phyloP scores from a whole-genome alignment of 1,284 basidiomycete species.

The Quambalaria eucalypti region DNA sequence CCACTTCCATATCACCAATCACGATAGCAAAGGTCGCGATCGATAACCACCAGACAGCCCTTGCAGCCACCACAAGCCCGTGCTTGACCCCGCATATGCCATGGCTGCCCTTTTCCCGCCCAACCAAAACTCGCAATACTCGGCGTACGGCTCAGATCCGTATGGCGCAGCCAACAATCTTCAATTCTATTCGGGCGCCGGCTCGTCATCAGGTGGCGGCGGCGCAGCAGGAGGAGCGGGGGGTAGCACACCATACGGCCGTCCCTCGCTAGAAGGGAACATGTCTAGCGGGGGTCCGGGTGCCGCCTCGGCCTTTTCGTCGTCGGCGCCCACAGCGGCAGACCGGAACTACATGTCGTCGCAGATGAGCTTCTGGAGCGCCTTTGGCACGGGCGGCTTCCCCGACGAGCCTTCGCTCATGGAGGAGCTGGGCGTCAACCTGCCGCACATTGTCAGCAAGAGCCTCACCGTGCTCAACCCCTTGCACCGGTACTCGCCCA shows the following conservation, averaged over 20 bases:
- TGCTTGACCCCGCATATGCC: too few species aligned
- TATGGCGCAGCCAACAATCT: constrained; percentile 6
- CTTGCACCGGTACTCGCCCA: constrained; percentile 58
- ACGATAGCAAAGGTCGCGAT: too few species aligned
- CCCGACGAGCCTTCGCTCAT: constrained; percentile 44
- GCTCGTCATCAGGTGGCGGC: not conserved
- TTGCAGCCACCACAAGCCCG: too few species aligned
- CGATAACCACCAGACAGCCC: too few species aligned
- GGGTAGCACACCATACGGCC: too few species aligned
- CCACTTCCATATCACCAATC: too few species aligned
- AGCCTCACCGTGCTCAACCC: constrained; percentile 93
- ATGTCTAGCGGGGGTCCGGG: constrained; percentile 16
- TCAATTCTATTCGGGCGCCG: constrained; percentile 12
- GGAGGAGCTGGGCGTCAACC: constrained; percentile 88
- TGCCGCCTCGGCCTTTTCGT: constrained; percentile 1
- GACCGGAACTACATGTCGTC: constrained; percentile 28
- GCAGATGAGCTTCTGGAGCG: constrained; percentile 39
- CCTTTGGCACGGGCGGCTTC: constrained; percentile 44
- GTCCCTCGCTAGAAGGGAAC: constrained; percentile 34
- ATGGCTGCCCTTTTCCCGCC: constrained; percentile 9
- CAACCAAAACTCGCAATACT: constrained; percentile 2
- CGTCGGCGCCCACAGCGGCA: constrained; percentile 17
- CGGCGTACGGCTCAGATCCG: not conserved
- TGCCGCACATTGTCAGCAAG: constrained; percentile 87
- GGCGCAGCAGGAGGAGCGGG: not conserved